Base-by-base conservation (phyloP, 257 asterid species). In the Plectranthus barbatus region DNA sequence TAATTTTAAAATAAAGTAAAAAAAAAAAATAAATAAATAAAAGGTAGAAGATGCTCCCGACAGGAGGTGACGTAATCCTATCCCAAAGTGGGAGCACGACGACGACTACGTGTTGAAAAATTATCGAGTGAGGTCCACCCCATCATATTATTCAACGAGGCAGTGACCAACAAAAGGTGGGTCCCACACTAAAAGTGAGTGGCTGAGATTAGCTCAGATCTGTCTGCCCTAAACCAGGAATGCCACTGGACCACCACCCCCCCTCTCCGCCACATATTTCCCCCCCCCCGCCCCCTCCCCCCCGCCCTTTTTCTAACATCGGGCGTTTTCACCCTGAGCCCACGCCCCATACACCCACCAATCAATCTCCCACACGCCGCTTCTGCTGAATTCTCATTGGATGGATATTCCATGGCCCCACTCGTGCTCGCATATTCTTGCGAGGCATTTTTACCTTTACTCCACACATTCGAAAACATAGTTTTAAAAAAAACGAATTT, bases 251-350 rank as follows among this genome's bases (percentile, higher is more conserved):
- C 79, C 82, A 73, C 76, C 11, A 48, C 48, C 68, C 11, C 53
- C 48, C 68, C 54, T 53, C 69, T 75, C 59, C 64, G 53, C 80
- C 80, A 71, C 77, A 71, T 56, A 71, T 76, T 71, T 70, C 62
- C 21, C 47, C 49, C 54, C 26, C 1, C 41, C 51, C 13, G n/a
- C 46, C 20, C 19, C 4, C 3, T 5, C 2, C 34, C 10, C n/a
- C n/a, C n/a, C n/a, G n/a, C n/a, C n/a, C n/a, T n/a, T n/a, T n/a
- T n/a, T n/a, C n/a, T n/a, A n/a, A n/a, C 1, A 8, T 13, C 1
- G 9, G 36, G 20, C 6, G 3, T 0, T n/a, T 54, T 13, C 55
- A 5, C 3, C 39, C 40, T 69, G 64, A 62, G 7, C 3, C n/a
- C 17, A 4, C 12, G 57, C 50, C 29, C 50, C 40, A 31, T 68